Percentiles rank a stretch among this genome's conserved stretches.
Evolutionary conservation across 352 stramenopile species (phyloP).

Genomic region (Phytophthora quininea): DNA sequence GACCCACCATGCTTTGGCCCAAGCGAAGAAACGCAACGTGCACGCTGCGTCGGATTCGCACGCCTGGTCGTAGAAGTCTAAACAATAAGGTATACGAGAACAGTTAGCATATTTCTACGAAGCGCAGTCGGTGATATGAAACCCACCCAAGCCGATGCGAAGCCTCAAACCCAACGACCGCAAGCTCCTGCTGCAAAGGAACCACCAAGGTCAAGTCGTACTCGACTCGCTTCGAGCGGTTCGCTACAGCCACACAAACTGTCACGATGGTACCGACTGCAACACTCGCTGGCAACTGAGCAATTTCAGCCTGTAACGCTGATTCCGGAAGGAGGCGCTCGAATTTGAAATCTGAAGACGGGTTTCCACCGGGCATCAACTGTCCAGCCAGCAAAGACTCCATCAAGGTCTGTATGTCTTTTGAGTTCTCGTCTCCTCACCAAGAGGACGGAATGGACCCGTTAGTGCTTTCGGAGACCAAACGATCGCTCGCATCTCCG

Average conservation of each 20-base stretch:
- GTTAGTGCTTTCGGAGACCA: slow-evolving; percentile 51
- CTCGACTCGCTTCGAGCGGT: slow-evolving; percentile 46
- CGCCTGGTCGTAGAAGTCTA: slow-evolving; percentile 49
- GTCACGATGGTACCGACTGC: slow-evolving; percentile 24
- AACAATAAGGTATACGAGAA: slow-evolving; percentile 12
- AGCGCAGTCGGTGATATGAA: slow-evolving; percentile 7
- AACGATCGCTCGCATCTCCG: slow-evolving; percentile 69
- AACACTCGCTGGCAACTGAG: slow-evolving; percentile 28
- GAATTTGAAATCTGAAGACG: slow-evolving; percentile 32
- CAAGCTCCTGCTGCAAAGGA: slow-evolving; percentile 21
- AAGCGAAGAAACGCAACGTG: slow-evolving; percentile 57
- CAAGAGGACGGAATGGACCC: slow-evolving; percentile 10
- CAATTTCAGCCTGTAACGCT: slow-evolving; percentile 49
- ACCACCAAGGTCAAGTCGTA: slow-evolving; percentile 77
- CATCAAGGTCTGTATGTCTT: slow-evolving; percentile 22
- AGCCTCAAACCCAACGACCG: slow-evolving; percentile 64
- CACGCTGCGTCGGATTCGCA: slow-evolving; percentile 68
- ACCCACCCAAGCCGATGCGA: slow-evolving; percentile 73
- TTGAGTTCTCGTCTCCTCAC: slow-evolving; percentile 13
- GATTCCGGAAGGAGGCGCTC: slow-evolving; percentile 49
- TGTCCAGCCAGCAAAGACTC: slow-evolving; percentile 15
- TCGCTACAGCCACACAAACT: slow-evolving; percentile 58
- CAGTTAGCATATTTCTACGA: slow-evolving; percentile 7
- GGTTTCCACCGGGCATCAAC: slow-evolving; percentile 10
- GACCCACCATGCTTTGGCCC: slow-evolving; percentile 49